These are phyloP conservation scores for Suillus subluteus DNA, from an alignment of 768 basidiomycete species.

Conservation along the genomic window DNA sequence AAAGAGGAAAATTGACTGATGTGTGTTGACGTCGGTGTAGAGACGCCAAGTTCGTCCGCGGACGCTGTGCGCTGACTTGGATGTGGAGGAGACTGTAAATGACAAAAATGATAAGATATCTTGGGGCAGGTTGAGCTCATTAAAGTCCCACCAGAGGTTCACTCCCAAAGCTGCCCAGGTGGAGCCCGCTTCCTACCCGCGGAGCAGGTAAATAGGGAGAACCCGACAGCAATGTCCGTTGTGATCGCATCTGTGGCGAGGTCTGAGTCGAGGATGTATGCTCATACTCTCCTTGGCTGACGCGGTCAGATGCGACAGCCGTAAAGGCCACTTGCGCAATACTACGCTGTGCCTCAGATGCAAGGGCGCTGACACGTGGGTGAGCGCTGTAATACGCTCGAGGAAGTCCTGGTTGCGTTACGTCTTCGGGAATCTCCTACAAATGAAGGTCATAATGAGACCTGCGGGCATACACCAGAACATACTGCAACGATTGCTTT, in stretches of 20 bases:
- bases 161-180: constrained; percentile 21
- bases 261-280: constrained; percentile 16
- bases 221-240: constrained; percentile 2
- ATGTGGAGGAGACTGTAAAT: constrained; percentile 19
- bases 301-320: constrained; percentile 35
- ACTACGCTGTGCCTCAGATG: constrained; percentile 63
- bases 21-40: constrained; percentile 8
- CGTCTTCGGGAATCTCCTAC: constrained; percentile 81
- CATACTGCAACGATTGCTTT: constrained; percentile 48
- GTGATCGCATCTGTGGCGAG: constrained; percentile 8
- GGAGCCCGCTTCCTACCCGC: constrained; percentile 36
- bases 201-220: constrained; percentile 35
- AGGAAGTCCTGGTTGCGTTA: constrained; percentile 78
- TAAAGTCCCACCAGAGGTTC: constrained; percentile 5
- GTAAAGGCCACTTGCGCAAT: constrained; percentile 57
- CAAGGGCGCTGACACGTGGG: constrained; percentile 58
- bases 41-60: constrained; percentile 31
- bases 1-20: constrained; percentile 64
- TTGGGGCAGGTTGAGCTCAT: constrained; percentile 20
- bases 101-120: constrained; percentile 13
- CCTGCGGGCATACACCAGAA: neutral
- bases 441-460: constrained; percentile 12
- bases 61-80: constrained; percentile 26
- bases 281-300: constrained; percentile 13
- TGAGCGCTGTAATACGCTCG: constrained; percentile 75